Base-by-base conservation (phyloP, 2,329 filamentous ascomycete genomes). In the Diaporthe eres region DNA sequence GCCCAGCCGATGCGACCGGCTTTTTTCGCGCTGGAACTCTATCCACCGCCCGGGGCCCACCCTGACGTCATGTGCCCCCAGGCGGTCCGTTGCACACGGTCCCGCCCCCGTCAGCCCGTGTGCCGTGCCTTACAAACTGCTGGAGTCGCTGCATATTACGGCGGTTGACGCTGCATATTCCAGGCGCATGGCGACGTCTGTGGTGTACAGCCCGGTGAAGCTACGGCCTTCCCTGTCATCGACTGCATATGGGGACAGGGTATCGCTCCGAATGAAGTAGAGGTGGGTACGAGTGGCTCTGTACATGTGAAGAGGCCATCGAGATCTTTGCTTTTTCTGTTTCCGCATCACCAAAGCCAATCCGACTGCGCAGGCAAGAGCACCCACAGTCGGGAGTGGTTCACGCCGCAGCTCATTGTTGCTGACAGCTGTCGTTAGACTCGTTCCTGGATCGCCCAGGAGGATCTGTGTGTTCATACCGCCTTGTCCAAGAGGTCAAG, bases 401-500 rank as follows among this genome's bases (percentile, higher is more conserved):
- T 53, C 47, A 53, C 47, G 65, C 47, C 47, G 47, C n/a, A 22
- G 65, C 65, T 53, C 65, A 13, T 55, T 28, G 8, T 70, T 42
- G 65, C 49, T 70, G 65, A 72, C 44, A 72, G 53, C 17, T 28
- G 39, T 58, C 17, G 57, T 61, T 28, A 39, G 67, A 47, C 63
- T 44, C 34, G 75, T 76, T 76, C 75, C 75, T 77, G 73, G 72
- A 72, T 75, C n/a, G 58, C 57, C 44, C 60, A 72, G 72, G 72
- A 42, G 31, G 51, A 65, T 68, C 47, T 67, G 60, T 44, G 34
- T 68, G 73, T 31, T 44, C 42, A 63, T 72, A 70, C 39, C 72
- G 51, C n/a, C 49, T 68, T 65, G 28, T 63, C 75, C 49, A 51
- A 34, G 31, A 51, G 61, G 65, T 22, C 65, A 57, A 39, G n/a